Percentiles rank a stretch among this genome's conserved stretches.
phyloP scores from a whole-genome alignment of 164 flowering plant genomes.

The Brasenia schreberi region DNA sequence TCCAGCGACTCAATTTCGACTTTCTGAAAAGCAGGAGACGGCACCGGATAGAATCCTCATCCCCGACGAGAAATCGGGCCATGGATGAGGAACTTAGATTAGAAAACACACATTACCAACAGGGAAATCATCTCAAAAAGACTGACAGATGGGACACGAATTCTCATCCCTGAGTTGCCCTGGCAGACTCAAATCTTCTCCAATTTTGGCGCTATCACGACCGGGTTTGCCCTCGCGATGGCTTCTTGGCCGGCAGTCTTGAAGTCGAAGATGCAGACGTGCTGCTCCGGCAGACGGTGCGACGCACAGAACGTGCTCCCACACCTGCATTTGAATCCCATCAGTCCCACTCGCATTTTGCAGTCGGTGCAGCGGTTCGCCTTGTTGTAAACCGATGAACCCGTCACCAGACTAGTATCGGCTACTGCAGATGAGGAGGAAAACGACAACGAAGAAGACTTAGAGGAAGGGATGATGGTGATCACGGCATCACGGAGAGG shows the following conservation, averaged over 20 bases:
- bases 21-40: no score
- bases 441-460: not conserved
- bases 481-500: not conserved
- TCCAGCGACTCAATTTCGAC: no score
- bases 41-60: no score
- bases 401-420: no score
- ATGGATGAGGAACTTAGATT: no score
- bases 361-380: constrained; percentile 10
- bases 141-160: no score
- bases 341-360: constrained; percentile 10
- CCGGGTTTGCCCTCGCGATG: constrained; percentile 11
- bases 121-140: no score
- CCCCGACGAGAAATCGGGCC: no score
- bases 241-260: constrained; percentile 10
- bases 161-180: no score
- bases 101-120: no score
- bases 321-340: constrained; percentile 13
- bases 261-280: constrained; percentile 10
- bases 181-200: constrained; percentile 7
- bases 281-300: constrained; percentile 12
- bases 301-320: constrained; percentile 10
- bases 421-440: not conserved
- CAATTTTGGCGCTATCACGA: constrained; percentile 10
- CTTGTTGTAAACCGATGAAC: not conserved
- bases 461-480: not conserved